These are phyloP conservation scores for Teratosphaeria viscida DNA, from an alignment of 2,329 filamentous ascomycete species.

Conservation along the genomic window DNA sequence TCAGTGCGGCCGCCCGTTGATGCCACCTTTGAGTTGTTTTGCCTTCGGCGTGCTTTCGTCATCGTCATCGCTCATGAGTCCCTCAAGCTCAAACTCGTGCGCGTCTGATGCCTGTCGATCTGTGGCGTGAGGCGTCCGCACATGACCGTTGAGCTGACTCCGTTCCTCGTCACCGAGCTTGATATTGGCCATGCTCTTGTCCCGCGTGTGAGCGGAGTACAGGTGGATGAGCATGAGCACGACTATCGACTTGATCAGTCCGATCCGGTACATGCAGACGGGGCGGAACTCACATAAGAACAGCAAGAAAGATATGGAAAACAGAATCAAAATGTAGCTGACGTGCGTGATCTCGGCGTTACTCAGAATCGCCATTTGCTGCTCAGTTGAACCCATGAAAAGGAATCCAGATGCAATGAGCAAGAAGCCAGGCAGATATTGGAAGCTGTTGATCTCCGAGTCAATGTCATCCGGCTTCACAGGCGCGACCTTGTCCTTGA, in stretches of 20 bases:
- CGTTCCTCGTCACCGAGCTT: conserved; percentile 24
- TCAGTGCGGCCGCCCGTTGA: neutral
- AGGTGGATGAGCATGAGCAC: conserved; percentile 75
- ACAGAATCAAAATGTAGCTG: conserved; percentile 83
- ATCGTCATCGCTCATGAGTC: conserved; percentile 80
- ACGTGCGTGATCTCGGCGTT: conserved; percentile 73
- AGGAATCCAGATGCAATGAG: conserved; percentile 88
- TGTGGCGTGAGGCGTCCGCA: conserved; percentile 17
- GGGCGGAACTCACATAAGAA: conserved; percentile 61
- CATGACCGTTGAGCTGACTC: conserved; percentile 33
- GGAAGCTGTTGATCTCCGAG: conserved; percentile 42
- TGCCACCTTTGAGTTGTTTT: neutral
- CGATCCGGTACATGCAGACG: conserved; percentile 1
- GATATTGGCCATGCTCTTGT: conserved; percentile 14
- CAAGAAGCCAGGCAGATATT: conserved; percentile 38
- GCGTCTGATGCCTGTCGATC: conserved; percentile 61
- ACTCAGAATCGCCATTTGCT: conserved; percentile 76
- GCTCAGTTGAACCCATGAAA: conserved; percentile 95
- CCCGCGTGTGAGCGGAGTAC: conserved; percentile 58
- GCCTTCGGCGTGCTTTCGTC: conserved; percentile 29
- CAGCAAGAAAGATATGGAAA: conserved; percentile 77
- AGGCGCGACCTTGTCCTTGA: conserved; percentile 53
- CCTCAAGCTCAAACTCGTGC: conserved; percentile 88
- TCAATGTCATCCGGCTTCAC: conserved; percentile 22
- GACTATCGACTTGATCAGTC: conserved; percentile 35